Base-by-base conservation (phyloP, 176 grass and related monocot species). In the Zoysia japonica region DNA sequence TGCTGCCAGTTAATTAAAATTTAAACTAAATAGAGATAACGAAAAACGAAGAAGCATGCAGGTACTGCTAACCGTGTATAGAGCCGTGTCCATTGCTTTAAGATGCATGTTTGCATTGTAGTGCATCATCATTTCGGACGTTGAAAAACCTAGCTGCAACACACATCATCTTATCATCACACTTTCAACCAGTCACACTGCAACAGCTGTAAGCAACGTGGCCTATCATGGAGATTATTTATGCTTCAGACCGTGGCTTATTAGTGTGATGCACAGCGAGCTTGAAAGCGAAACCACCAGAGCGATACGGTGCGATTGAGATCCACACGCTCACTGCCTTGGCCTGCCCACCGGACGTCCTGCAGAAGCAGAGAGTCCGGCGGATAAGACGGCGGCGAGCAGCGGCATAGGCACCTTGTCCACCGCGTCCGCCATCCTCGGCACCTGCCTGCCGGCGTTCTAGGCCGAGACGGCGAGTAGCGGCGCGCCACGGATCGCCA, bases 381-480 rank as follows among this genome's bases (percentile, higher is more conserved):
- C 39, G 41, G 88, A 93, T 86, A 86, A 91, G 71, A 89, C 17
- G 42, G 78, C 13, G 81, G 85, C 82, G 50, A 97, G 39, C 4
- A 93, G 71, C 65, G 90, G 78, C 65, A 90, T 80, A 14, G 93
- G 90, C 68, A 93, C 89, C 86, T 85, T 91, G 38, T 93, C 88
- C 28, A 91, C 83, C 0, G 75, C 88, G 59, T 47, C 67, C 63
- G 84, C 56, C 12, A 97, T 55, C 67, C 49, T 61, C 3, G 93
- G 88, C 68, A 89, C 74, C 44, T 86, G 5, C 80, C 60, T 85
- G 15, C 51, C 90, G 39, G 80, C 88, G 60, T 69, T 83, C 81
- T 93, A 93, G 54, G 93, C 79, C 49, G 65, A 69, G 4, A 83
- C 47, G 44, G 86, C 82, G 14, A 93, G 88, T 20, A 88, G 59